Conservation (phyloP, 2,329 filamentous ascomycete genomes). For the Diaporthe citriasiana region DNA sequence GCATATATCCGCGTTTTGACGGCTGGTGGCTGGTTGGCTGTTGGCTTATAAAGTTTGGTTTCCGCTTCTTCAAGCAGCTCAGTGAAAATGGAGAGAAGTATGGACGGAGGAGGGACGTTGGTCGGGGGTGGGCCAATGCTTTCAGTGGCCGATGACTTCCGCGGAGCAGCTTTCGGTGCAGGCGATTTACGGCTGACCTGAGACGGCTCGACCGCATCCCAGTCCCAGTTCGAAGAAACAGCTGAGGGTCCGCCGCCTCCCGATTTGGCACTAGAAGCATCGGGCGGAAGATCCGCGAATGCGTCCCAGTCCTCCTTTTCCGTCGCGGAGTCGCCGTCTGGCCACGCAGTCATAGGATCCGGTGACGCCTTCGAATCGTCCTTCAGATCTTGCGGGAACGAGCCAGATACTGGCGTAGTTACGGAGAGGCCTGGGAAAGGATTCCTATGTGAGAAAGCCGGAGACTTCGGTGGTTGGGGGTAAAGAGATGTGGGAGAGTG, state of each 20-base stretch:
- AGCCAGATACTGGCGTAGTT: conserved; percentile 54
- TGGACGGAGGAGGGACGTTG: conserved; percentile 89
- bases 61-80: conserved; percentile 77
- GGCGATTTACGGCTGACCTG: conserved; percentile 41
- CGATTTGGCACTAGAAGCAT: conserved; percentile 39
- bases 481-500: conserved; percentile 52
- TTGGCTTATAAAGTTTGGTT: conserved; percentile 74
- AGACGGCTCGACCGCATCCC: conserved; percentile 59
- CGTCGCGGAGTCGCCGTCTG: conserved; percentile 46
- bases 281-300: conserved; percentile 62
- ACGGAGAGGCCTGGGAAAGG: conserved; percentile 63
- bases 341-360: conserved; percentile 45
- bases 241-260: conserved; percentile 41
- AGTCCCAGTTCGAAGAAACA: conserved; percentile 60
- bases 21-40: conserved; percentile 69
- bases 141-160: conserved; percentile 39
- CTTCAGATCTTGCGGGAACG: conserved; percentile 48
- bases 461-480: conserved; percentile 61
- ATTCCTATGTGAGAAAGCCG: conserved; percentile 64
- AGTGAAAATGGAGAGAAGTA: conserved; percentile 84
- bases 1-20: conserved; percentile 75
- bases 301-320: conserved; percentile 62
- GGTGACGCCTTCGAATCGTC: conserved; percentile 51
- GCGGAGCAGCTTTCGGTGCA: conserved; percentile 42
- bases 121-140: conserved; percentile 73